These are phyloP conservation scores for Artemisia annua DNA, from an alignment of 129 eudicot genomes.

Conservation along the genomic window DNA sequence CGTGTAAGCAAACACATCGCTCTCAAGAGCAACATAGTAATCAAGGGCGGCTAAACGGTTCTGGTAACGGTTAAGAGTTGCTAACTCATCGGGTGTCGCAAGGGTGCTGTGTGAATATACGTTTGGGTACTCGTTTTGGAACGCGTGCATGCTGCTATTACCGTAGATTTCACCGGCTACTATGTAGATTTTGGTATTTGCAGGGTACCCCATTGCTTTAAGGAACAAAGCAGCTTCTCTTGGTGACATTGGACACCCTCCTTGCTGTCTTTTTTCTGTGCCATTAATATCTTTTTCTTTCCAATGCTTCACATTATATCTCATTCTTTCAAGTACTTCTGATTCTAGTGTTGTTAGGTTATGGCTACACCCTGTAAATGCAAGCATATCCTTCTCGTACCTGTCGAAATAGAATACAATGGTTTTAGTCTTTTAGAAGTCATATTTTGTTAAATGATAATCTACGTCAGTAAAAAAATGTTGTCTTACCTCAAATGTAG, in stretches of 20 bases:
- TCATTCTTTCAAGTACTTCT: constrained; percentile 69
- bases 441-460: background rate
- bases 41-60: constrained; percentile 94
- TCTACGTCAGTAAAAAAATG: background rate
- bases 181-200: constrained; percentile 68
- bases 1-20: constrained; percentile 78
- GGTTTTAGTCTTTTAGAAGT: background rate
- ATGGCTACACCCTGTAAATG: constrained; percentile 95
- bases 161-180: constrained; percentile 94
- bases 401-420: constrained; percentile 18
- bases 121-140: constrained; percentile 66
- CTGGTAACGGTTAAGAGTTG: constrained; percentile 55
- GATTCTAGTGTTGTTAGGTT: constrained; percentile 64
- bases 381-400: constrained; percentile 93
- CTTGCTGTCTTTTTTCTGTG: constrained; percentile 56
- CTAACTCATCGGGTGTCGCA: constrained; percentile 67
- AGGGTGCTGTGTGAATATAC: constrained; percentile 72
- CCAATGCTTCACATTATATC: constrained; percentile 81
- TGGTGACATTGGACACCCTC: constrained; percentile 96
- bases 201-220: constrained; percentile 88
- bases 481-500: constrained; percentile 71
- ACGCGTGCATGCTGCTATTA: constrained; percentile 63
- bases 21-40: constrained; percentile 76
- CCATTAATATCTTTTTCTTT: constrained; percentile 92
- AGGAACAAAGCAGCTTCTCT: constrained; percentile 92